A percentile compares a stretch with the other conserved stretches of the same genome.
Evolutionary conservation across 768 basidiomycete genomes (phyloP).

Genomic region (Epithele typhae): DNA sequence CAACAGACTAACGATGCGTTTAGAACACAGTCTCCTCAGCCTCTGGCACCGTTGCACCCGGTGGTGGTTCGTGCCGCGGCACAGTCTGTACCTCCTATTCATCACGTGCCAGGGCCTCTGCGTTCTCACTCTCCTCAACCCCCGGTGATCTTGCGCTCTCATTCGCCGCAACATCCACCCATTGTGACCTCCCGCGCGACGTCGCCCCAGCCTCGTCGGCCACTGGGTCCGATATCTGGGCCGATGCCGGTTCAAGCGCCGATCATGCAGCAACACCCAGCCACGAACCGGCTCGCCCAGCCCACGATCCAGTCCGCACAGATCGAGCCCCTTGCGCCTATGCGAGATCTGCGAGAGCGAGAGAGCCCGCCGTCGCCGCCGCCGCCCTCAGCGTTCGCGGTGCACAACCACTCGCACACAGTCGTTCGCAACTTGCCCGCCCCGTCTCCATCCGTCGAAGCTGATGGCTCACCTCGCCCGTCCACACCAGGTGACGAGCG

Average conservation of each 20-base stretch:
- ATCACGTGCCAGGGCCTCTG: background rate
- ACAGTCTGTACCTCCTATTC: too few relatives aligned
- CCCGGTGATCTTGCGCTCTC: conserved; percentile 6
- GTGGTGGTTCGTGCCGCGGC: too few relatives aligned
- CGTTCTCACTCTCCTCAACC: conserved; percentile 10
- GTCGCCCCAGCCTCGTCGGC: conserved; percentile 1
- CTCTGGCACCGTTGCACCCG: too few relatives aligned
- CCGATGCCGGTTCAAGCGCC: background rate
- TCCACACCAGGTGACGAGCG: too few relatives aligned
- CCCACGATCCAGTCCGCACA: too few relatives aligned
- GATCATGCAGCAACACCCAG: too few relatives aligned
- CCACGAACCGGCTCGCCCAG: too few relatives aligned
- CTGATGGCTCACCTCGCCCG: too few relatives aligned
- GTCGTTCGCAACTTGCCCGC: conserved; percentile 3
- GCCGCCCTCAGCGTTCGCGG: conserved; percentile 5
- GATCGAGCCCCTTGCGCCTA: too few relatives aligned
- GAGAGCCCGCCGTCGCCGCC: conserved; percentile 2
- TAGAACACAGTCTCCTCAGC: conserved; percentile 5
- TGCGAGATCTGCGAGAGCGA: too few relatives aligned
- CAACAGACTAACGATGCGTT: background rate
- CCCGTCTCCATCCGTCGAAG: conserved; percentile 3
- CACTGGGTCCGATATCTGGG: too few relatives aligned
- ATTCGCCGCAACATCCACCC: conserved; percentile 9
- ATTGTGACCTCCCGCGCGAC: conserved; percentile 9
- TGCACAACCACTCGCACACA: conserved; percentile 3